These are phyloP conservation scores for Lipomyces sp. DNA, from an alignment of 805 yeast genomes.

Conservation along the genomic window DNA sequence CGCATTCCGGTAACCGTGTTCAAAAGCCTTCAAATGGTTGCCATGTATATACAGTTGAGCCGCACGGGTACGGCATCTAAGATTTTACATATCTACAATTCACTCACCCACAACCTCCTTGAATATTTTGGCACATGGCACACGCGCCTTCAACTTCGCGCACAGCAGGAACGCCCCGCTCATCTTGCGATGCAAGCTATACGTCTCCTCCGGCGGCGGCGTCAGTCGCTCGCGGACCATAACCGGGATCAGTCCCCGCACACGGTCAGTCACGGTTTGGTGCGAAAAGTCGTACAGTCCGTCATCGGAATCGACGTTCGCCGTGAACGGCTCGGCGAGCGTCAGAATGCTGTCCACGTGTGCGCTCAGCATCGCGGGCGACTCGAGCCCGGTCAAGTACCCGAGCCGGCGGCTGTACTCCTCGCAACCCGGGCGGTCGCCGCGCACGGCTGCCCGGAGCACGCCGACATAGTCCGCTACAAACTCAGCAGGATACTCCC, in stretches of 20 bases:
- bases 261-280: conserved; percentile 93
- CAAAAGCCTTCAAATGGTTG: too few relatives aligned
- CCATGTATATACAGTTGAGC: too few relatives aligned
- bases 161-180: conserved; percentile 92
- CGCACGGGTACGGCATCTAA: too few relatives aligned
- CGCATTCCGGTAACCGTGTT: too few relatives aligned
- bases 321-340: conserved; percentile 86
- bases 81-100: not conserved
- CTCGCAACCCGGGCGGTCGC: conserved; percentile 63
- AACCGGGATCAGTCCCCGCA: conserved; percentile 76
- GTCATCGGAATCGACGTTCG: conserved; percentile 46
- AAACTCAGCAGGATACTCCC: conserved; percentile 69
- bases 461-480: conserved; percentile 65
- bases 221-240: conserved; percentile 90
- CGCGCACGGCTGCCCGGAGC: conserved; percentile 67
- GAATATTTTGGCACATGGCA: conserved; percentile 77
- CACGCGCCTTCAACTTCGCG: conserved; percentile 76
- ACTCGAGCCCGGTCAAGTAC: conserved; percentile 86
- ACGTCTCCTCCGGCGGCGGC: conserved; percentile 98
- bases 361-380: conserved; percentile 77
- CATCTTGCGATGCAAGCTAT: conserved; percentile 90
- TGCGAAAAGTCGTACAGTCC: conserved; percentile 63
- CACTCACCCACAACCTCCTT: conserved; percentile 57
- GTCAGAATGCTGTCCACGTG: conserved; percentile 88
- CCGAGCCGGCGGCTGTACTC: conserved; percentile 71